Percentiles rank a stretch among this genome's conserved stretches.
Conservation (phyloP, 768 basidiomycete genomes). For the Boletus subcaerulescens region DNA sequence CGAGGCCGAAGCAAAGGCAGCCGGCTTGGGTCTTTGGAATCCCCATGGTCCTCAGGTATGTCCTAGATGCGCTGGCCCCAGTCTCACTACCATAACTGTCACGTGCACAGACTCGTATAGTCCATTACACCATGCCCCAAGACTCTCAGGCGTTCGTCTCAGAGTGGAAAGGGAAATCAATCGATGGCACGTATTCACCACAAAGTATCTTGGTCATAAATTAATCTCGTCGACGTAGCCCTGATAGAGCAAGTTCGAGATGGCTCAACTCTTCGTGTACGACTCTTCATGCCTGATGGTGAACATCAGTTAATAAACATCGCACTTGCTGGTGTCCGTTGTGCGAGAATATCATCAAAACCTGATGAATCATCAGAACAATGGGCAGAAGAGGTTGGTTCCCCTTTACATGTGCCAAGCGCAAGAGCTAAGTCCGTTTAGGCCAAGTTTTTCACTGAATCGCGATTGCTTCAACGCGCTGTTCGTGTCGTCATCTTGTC, state of each 20-base stretch:
- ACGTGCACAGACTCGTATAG: slow-evolving; percentile 55
- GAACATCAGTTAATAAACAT: slow-evolving; percentile 91
- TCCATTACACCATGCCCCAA: slow-evolving; percentile 84
- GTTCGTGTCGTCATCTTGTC: slow-evolving; percentile 80
- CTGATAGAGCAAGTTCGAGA: slow-evolving; percentile 94
- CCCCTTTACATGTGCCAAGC: not conserved
- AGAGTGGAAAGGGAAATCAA: slow-evolving; percentile 86
- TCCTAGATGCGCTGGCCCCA: not conserved
- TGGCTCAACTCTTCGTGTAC: slow-evolving; percentile 84
- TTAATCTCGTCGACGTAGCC: slow-evolving; percentile 43
- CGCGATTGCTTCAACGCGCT: slow-evolving; percentile 73
- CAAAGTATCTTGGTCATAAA: not conserved
- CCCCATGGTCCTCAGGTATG: slow-evolving; percentile 70
- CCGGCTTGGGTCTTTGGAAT: slow-evolving; percentile 85
- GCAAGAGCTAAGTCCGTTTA: slow-evolving; percentile 29
- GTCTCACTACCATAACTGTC: slow-evolving; percentile 3
- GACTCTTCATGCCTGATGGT: slow-evolving; percentile 83
- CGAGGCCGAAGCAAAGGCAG: slow-evolving; percentile 71
- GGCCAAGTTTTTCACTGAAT: slow-evolving; percentile 95
- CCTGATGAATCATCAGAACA: slow-evolving; percentile 77
- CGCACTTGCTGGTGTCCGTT: slow-evolving; percentile 77
- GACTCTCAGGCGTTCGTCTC: slow-evolving; percentile 87
- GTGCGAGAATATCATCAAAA: slow-evolving; percentile 65
- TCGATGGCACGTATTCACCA: slow-evolving; percentile 62
- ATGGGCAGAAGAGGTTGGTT: slow-evolving; percentile 83